Conservation (phyloP, 108 stramenopile species). For the Cyclotella cryptica region DNA sequence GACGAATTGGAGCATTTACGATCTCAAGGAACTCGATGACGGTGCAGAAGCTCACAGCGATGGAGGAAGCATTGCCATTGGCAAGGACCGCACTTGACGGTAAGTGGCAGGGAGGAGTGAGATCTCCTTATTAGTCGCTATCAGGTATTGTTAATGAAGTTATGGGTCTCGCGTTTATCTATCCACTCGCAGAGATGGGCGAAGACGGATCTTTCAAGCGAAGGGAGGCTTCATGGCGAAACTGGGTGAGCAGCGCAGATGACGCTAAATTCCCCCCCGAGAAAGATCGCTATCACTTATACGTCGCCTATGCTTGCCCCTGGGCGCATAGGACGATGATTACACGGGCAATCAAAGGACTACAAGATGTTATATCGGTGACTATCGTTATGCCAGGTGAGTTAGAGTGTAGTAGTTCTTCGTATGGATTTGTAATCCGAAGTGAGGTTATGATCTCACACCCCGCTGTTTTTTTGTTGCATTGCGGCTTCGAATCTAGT, state of each 20-base stretch:
- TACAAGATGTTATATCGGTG: slow-evolving; percentile 89
- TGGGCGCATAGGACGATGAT: slow-evolving; percentile 87
- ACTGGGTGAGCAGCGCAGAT: slow-evolving; percentile 51
- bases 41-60: too few species aligned
- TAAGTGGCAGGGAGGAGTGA: too few species aligned
- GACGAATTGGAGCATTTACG: too few species aligned
- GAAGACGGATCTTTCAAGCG: slow-evolving; percentile 58
- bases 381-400: slow-evolving; percentile 80
- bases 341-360: slow-evolving; percentile 87
- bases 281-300: slow-evolving; percentile 80
- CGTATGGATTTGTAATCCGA: too few species aligned
- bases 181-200: slow-evolving; percentile 29
- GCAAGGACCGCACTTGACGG: too few species aligned
- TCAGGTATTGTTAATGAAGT: too few species aligned
- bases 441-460: neutral
- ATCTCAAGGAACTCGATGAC: too few species aligned
- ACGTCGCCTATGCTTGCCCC: slow-evolving; percentile 79
- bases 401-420: neutral
- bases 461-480: too few species aligned
- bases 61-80: too few species aligned
- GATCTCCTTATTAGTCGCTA: too few species aligned
- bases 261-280: slow-evolving; percentile 77
- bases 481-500: neutral
- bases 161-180: too few species aligned
- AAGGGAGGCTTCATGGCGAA: slow-evolving; percentile 65